Percentiles rank a stretch among this genome's conserved stretches.
phyloP scores from a whole-genome alignment of 179 eudicot species.

The Silene vulgaris region DNA sequence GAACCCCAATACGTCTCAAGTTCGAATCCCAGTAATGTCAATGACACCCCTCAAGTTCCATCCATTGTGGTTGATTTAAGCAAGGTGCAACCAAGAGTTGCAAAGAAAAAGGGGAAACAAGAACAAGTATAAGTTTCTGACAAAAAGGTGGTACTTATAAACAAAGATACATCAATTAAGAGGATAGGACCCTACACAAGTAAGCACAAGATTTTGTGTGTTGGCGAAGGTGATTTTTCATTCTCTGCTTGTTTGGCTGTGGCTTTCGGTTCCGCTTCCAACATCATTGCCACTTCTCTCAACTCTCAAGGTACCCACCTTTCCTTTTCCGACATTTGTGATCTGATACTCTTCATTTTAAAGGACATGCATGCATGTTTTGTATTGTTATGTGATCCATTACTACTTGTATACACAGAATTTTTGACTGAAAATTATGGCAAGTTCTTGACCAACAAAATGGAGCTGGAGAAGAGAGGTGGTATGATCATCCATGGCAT shows the following conservation, averaged over 20 bases:
- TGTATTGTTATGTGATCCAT: background rate
- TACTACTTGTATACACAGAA: conserved; percentile 11
- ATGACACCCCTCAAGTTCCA: background rate
- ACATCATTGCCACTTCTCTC: conserved; percentile 40
- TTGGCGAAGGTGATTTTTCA: conserved; percentile 49
- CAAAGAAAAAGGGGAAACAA: background rate
- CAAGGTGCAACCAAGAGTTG: background rate
- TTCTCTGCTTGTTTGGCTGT: conserved; percentile 34
- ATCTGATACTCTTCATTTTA: no score
- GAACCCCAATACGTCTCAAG: background rate
- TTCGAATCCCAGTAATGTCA: background rate
- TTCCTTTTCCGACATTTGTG: no score
- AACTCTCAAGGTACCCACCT: conserved; percentile 27
- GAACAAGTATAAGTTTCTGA: background rate
- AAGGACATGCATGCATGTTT: background rate
- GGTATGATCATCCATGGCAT: conserved; percentile 27
- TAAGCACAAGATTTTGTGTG: conserved; percentile 30
- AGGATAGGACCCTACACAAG: conserved; percentile 26
- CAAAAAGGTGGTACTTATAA: background rate
- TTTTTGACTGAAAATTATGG: conserved; percentile 23
- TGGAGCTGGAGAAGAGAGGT: conserved; percentile 20
- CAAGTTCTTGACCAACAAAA: conserved; percentile 16
- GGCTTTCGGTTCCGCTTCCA: conserved; percentile 32
- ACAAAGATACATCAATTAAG: background rate
- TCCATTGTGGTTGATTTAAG: no score